Conservation (phyloP, 768 basidiomycete genomes). For the Terana coerulea region DNA sequence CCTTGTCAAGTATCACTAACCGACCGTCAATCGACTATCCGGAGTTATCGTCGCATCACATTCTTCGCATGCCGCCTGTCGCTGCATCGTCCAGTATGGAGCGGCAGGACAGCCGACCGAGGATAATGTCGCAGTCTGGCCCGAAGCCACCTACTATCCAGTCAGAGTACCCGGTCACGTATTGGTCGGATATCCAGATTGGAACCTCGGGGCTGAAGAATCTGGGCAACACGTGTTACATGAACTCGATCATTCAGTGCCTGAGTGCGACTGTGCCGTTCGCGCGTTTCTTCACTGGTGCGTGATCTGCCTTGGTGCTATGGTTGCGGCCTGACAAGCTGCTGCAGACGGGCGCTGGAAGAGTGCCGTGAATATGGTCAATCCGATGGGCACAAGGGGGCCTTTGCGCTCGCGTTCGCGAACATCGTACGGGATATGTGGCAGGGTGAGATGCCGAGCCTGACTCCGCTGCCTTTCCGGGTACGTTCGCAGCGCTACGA, state of each 20-base stretch:
- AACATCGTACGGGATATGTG: constrained; percentile 83
- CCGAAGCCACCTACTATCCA: constrained; percentile 65
- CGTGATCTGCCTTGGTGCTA: constrained; percentile 18
- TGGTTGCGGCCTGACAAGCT: neutral
- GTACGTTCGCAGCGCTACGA: constrained; percentile 40
- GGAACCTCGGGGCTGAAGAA: constrained; percentile 90
- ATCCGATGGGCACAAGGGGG: constrained; percentile 85
- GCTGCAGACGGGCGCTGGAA: constrained; percentile 73
- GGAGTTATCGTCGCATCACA: constrained; percentile 53
- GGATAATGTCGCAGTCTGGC: constrained; percentile 35
- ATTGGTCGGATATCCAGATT: constrained; percentile 80
- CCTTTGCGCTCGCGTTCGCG: constrained; percentile 78
- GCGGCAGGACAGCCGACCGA: constrained; percentile 70
- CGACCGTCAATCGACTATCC: constrained; percentile 78
- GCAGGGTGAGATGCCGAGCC: constrained; percentile 77
- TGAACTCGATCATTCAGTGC: constrained; percentile 98
- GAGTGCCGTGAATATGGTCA: constrained; percentile 77
- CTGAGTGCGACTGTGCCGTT: constrained; percentile 93
- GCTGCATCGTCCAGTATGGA: constrained; percentile 68
- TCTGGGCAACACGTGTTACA: constrained; percentile 95
- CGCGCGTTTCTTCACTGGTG: constrained; percentile 88
- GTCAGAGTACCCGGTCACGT: constrained; percentile 77
- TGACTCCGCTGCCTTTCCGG: constrained; percentile 81
- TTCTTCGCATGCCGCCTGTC: constrained; percentile 76
- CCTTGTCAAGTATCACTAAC: constrained; percentile 42